Conservation (phyloP, 192 early-diverging fungal species). For the Kappamyces sp. region DNA sequence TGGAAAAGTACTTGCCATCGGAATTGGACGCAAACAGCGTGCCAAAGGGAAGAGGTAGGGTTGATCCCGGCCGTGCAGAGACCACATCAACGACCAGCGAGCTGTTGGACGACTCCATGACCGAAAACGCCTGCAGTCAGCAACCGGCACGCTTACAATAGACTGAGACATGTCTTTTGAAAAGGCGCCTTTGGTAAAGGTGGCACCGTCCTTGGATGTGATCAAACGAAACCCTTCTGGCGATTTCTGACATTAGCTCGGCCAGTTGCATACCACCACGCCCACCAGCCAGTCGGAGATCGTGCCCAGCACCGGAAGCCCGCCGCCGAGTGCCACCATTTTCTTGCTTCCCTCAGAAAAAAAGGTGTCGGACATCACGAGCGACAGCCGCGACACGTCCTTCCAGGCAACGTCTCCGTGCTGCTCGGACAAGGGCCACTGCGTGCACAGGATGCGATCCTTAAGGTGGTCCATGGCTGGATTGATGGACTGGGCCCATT, state of each 20-base stretch:
- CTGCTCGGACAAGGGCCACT: conserved; percentile 28
- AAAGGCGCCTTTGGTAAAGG: not conserved
- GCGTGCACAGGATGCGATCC: conserved; percentile 67
- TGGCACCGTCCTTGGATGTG: conserved; percentile 18
- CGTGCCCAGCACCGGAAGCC: conserved; percentile 67
- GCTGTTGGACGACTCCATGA: conserved; percentile 72
- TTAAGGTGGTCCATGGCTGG: conserved; percentile 57
- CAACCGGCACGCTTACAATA: conserved; percentile 23
- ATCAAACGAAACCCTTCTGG: conserved; percentile 2
- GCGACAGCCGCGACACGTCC: conserved; percentile 23
- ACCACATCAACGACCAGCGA: conserved; percentile 70
- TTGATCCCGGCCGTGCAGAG: conserved; percentile 19
- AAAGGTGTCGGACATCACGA: conserved; percentile 73
- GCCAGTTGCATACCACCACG: conserved; percentile 18
- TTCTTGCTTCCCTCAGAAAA: conserved; percentile 44
- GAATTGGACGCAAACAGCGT: conserved; percentile 80
- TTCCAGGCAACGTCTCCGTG: conserved; percentile 18
- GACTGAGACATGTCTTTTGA: no score
- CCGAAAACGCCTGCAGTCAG: conserved; percentile 60
- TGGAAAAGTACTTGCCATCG: conserved; percentile 80
- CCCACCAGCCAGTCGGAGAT: conserved; percentile 66
- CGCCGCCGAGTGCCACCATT: conserved; percentile 53
- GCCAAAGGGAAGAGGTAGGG: conserved; percentile 45
- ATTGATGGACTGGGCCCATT: conserved; percentile 62
- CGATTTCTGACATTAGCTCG: not conserved